Base-by-base conservation (phyloP, 2,329 filamentous ascomycete species). In the Juglanconis sp. region DNA sequence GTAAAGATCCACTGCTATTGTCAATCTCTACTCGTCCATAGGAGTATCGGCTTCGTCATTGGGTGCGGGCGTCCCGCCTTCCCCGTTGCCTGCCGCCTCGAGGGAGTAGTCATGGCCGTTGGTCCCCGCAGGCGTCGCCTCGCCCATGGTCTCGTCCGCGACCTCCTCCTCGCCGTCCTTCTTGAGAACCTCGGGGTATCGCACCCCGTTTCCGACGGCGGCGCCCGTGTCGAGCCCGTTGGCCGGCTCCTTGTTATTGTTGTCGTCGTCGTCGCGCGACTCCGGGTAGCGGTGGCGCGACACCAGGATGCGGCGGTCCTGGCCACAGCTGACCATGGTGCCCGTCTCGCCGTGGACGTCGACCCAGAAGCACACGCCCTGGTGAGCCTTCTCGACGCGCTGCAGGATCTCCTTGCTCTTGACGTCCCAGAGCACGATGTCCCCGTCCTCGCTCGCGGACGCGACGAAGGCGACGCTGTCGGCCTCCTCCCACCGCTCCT, bases 371-470 rank as follows among this genome's bases (percentile, higher is more conserved):
- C 85, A 86, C 34, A 87, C 83, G 24, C 82, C 83, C 38, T 79
- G 72, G 66, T 82, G 78, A 42, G 83, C 84, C 2, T 75, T 74
- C 35, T 71, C 70, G 8, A 87, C 75, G 13, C 81, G 78, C 79
- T 97, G 93, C 24, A 97, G 77, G 2, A 96, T 77, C 58, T 89
- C 87, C 74, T 98, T 99, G 70, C 81, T 91, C 63, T 85, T 87
- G 13, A 97, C 91, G 68, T 98, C 92, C 95, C 95, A 99, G 57
- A 96, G 82, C 15, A 96, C 79, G 10, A 96, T 83, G 51, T 86
- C 84, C 15, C 93, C 92, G 68, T 97, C 91, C 72, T 98, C 94
- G 72, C 91, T 96, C 0, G 93, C 92, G 38, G 89, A 90, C 0
- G 87, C 90, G 15, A 93, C 84, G 68, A 96, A 96, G 0, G 79